phyloP scores from a whole-genome alignment of 2,329 filamentous ascomycete species.

The Paraphaeosphaeria minitans region DNA sequence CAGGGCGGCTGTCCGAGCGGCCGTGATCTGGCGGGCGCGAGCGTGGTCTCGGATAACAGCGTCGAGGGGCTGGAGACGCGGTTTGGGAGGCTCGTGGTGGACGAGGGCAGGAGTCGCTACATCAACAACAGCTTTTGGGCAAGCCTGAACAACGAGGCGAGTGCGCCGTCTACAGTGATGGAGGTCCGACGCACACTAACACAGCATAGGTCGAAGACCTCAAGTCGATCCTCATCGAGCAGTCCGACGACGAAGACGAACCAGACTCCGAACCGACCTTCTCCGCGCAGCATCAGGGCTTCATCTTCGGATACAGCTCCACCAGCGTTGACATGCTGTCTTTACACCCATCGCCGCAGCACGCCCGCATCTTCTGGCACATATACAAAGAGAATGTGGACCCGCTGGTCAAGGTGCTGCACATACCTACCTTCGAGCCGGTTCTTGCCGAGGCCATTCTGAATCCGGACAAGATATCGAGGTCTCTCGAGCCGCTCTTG shows the following conservation, averaged over 20 bases:
- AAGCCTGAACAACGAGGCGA: conserved; percentile 74
- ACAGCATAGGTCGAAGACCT: conserved; percentile 61
- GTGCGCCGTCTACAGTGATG: conserved; percentile 13
- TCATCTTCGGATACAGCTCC: conserved; percentile 74
- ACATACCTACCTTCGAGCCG: conserved; percentile 69
- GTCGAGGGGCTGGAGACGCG: conserved; percentile 54
- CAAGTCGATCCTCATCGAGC: conserved; percentile 66
- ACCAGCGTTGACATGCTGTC: conserved; percentile 68
- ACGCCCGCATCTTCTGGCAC: conserved; percentile 71
- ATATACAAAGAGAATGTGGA: conserved; percentile 76
- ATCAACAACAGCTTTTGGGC: conserved; percentile 80
- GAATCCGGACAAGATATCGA: conserved; percentile 63
- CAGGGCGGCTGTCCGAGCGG: conserved; percentile 12
- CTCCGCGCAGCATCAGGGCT: conserved; percentile 67
- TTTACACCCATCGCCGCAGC: conserved; percentile 68
- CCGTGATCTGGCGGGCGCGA: conserved; percentile 12
- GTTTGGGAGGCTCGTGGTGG: conserved; percentile 72
- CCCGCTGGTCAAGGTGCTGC: conserved; percentile 72
- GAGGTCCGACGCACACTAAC: conserved; percentile 12
- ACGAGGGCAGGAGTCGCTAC: conserved; percentile 73
- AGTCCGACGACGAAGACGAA: conserved; percentile 65
- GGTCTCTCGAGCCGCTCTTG: conserved; percentile 62
- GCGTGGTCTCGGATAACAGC: conserved; percentile 36
- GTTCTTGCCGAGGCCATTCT: conserved; percentile 65
- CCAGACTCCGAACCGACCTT: conserved; percentile 45